Conservation (phyloP, 2,329 filamentous ascomycete species). For the Diaporthe helianthi region DNA sequence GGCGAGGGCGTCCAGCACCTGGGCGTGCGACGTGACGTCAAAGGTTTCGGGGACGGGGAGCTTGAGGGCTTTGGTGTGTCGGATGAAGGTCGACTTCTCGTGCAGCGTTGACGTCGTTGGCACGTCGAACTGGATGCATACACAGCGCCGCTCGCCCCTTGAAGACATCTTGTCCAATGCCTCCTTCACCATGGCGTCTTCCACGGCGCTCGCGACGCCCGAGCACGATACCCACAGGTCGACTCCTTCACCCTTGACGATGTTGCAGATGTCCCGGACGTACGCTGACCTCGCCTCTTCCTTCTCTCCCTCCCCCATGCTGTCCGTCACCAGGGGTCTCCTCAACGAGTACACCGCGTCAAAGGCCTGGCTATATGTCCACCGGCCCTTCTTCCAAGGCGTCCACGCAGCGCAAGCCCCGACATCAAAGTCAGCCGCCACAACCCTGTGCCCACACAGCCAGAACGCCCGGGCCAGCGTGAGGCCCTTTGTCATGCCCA, state of each 20-base stretch:
- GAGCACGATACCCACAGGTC: conserved; percentile 79
- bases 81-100: conserved; percentile 70
- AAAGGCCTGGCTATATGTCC: conserved; percentile 61
- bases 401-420: conserved; percentile 53
- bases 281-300: conserved; percentile 57
- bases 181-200: conserved; percentile 71
- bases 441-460: conserved; percentile 69
- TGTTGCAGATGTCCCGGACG: conserved; percentile 4
- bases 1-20: conserved; percentile 61
- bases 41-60: conserved; percentile 61
- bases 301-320: conserved; percentile 56
- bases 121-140: conserved; percentile 68
- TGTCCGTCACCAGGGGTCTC: conserved; percentile 33
- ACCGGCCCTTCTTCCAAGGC: neutral
- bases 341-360: conserved; percentile 57
- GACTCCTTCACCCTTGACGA: conserved; percentile 66
- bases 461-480: conserved; percentile 70
- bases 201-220: conserved; percentile 68
- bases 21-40: conserved; percentile 58
- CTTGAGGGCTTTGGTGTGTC: conserved; percentile 60
- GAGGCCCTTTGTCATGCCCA: conserved; percentile 76
- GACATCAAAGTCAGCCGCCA: conserved; percentile 70
- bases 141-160: conserved; percentile 49
- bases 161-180: conserved; percentile 61
- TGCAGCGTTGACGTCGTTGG: conserved; percentile 64